Conservation (phyloP, 1,284 basidiomycete genomes). For the Rhodotorula sp. region DNA sequence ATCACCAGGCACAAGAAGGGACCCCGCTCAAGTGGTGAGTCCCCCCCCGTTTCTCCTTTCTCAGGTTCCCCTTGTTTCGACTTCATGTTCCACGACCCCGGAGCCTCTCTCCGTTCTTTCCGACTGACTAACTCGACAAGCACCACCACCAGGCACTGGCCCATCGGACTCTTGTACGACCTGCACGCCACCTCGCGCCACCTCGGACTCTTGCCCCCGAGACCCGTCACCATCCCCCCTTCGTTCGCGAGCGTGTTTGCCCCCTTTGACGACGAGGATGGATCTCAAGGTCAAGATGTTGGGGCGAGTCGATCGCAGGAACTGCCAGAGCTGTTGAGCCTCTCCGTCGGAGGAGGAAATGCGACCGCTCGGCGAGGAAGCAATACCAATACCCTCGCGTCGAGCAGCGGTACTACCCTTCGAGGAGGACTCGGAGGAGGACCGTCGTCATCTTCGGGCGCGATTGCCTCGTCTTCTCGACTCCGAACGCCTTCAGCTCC, state of each 20-base stretch:
- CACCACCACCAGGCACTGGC: conserved; percentile 74
- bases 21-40: conserved; percentile 75
- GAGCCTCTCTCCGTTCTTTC: neutral
- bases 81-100: too few species aligned
- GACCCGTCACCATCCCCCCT: conserved; percentile 9
- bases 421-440: neutral
- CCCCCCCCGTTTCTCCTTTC: neutral
- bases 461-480: too few species aligned
- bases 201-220: neutral
- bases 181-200: conserved; percentile 50
- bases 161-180: conserved; percentile 87
- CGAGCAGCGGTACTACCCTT: neutral
- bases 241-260: conserved; percentile 60
- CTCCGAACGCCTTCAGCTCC: too few species aligned
- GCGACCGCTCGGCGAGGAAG: neutral
- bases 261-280: conserved; percentile 55
- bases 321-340: neutral
- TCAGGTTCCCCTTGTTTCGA: too few species aligned
- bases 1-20: conserved; percentile 50
- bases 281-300: neutral
- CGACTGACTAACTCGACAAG: neutral
- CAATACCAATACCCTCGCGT: neutral
- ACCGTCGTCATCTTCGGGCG: too few species aligned
- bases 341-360: neutral
- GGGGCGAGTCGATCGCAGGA: neutral